Evolutionary conservation across 2,329 filamentous ascomycete species (phyloP), one percentile per base, ranked within the genome.

Genomic region (Paradendryphiella salina): DNA sequence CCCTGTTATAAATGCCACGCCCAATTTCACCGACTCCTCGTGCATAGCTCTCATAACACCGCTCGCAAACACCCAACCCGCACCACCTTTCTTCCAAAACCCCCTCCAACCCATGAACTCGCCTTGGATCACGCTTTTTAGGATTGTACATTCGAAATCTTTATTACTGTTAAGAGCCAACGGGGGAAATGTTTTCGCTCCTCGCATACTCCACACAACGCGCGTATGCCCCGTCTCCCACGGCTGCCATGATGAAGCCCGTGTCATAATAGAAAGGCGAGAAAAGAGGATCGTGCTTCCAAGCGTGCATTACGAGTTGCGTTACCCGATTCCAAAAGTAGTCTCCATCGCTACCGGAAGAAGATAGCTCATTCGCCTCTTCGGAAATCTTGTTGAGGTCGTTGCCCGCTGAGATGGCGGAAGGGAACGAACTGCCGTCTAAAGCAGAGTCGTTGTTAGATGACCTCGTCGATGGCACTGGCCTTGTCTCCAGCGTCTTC

Each of bases 31-130:
- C 1, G 79, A 77, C 57, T 81, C 80, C 1, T 63, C 60, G 18
- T 74, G 75, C 3, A 78, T 75, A 26, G 77, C 75, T 33, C 74
- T 52, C 50, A 83, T 65, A 0, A 79, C 78, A 29, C 79, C 79
- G 10, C 75, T 70, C 3, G 82, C 80, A 56, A 79, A 78, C 1
- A 82, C 78, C 80, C 80, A 84, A 6, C 81, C 81, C 3, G 79
- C 79, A 6, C 76, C 72, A 20, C 64, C 56, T 14, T 65, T 56
- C 51, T 77, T 77, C 48, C 74, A 74, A 59, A 77, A 80, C 9
- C 80, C 80, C 57, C 76, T 76, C 80, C 80, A 82, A 5, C 73
- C 72, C 0, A 75, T 71, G 37, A 82, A 80, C 0, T 75, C 65
- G 2, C 80, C 79, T 1, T 78, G 80, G 20, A 82, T 61, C 0